These are phyloP conservation scores for Nelumbo lutea DNA, from an alignment of 164 flowering plant species.

Conservation along the genomic window DNA sequence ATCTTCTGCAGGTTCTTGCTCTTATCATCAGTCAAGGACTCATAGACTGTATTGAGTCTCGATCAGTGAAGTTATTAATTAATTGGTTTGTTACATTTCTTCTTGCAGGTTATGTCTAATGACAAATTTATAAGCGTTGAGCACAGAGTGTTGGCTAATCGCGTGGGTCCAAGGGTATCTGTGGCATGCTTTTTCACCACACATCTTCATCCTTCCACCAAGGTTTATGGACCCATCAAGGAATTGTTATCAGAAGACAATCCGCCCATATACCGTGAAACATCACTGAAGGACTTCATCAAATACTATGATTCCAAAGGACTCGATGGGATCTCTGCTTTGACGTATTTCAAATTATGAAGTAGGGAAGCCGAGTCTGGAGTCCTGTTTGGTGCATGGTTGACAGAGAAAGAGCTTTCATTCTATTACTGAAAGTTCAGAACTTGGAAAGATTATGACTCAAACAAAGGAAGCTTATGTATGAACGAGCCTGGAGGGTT, in stretches of 20 bases:
- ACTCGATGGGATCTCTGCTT: background rate
- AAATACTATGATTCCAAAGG: background rate
- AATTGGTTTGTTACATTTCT: background rate
- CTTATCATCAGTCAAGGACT: too few species aligned
- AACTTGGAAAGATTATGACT: too few species aligned
- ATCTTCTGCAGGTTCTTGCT: constrained; percentile 33
- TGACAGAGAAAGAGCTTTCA: too few species aligned
- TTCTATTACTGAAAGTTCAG: too few species aligned
- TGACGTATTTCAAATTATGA: background rate
- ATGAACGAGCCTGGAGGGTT: too few species aligned
- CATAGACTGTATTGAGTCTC: background rate
- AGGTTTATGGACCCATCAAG: constrained; percentile 24
- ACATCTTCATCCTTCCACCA: background rate
- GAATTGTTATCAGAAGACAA: constrained; percentile 25
- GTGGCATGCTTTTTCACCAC: constrained; percentile 29
- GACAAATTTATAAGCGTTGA: constrained; percentile 26
- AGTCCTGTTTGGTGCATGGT: too few species aligned
- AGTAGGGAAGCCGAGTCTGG: too few species aligned
- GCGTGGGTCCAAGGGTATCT: constrained; percentile 31
- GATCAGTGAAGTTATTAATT: background rate
- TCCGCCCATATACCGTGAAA: constrained; percentile 16
- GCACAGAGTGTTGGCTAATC: constrained; percentile 31
- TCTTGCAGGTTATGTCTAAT: constrained; percentile 27
- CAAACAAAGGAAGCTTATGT: too few species aligned
- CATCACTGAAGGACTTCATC: constrained; percentile 1